Base-by-base conservation (phyloP, 169 alveolate genomes). In the Plasmodium cynomolgi region DNA sequence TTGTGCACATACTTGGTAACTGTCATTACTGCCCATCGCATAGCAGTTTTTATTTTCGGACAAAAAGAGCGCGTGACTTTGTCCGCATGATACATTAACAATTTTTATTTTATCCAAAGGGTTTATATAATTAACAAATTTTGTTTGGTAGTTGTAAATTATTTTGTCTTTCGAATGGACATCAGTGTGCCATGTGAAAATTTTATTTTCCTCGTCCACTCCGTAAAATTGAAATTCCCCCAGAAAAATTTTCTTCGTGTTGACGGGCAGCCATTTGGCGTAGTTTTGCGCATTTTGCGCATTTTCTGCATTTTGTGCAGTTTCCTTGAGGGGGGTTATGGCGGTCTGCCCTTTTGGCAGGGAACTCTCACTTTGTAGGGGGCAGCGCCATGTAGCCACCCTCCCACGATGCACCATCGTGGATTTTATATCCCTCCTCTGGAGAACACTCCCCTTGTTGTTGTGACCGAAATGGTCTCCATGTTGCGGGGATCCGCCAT, bases 11-110 rank as follows among this genome's bases (percentile, higher is more conserved):
- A 88, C 62, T 62, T 88, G 94, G 54, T 88, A 88, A n/a, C 0
- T 39, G 50, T 88, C 54, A 62, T 88, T 88, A 37, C 83, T 23
- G 6, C 94, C 94, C 26, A 54, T 37, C n/a, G 83, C 94, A 80
- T 88, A 88, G 56, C 94, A 88, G 20, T 88, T 88, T 88, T 88
- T 88, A 79, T 73, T 33, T 79, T 34, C 4, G 7, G 94, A 47
- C 54, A 88, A 44, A 88, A 88, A 80, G 50, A 88, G 94, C 15
- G 90, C 68, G 37, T 88, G 94, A 80, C 47, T 79, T 1, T 88
- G 54, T n/a, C 94, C 94, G 44, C 94, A 88, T 20, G 94, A 54
- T 58, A 88, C 72, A 62, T 26, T 33, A 15, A 26, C 73, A 56
- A 88, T 73, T 41, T 54, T 73, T 84, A 73, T 54, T 62, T 88